Conservation (phyloP, 352 stramenopile genomes). For the Ophiocytium majus region DNA sequence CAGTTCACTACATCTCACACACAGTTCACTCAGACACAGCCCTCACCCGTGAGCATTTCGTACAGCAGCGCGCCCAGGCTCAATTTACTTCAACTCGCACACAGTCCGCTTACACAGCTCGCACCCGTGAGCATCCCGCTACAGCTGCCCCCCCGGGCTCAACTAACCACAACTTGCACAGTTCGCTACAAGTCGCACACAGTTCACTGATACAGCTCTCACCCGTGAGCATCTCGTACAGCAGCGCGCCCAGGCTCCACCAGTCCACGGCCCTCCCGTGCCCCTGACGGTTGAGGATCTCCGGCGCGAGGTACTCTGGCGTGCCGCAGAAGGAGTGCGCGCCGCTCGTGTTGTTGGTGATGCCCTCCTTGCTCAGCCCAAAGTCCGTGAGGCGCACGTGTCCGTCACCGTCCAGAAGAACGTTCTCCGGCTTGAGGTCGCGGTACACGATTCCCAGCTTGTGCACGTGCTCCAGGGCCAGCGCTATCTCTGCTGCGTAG, state of each 20-base stretch:
- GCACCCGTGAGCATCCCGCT: background rate
- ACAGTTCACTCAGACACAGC: too few species aligned
- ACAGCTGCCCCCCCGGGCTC: too few species aligned
- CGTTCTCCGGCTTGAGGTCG: conserved; percentile 96
- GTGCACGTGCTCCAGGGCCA: conserved; percentile 91
- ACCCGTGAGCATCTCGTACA: conserved; percentile 89
- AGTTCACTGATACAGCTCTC: too few species aligned
- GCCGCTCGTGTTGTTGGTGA: conserved; percentile 85
- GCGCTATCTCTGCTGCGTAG: conserved; percentile 93
- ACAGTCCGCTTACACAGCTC: background rate
- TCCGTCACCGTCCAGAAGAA: conserved; percentile 84
- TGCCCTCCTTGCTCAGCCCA: conserved; percentile 94
- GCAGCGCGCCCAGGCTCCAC: conserved; percentile 84
- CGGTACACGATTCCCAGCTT: conserved; percentile 90
- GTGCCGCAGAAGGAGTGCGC: conserved; percentile 96
- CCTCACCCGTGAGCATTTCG: conserved; percentile 69
- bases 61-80: conserved; percentile 72
- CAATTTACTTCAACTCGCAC: conserved; percentile 36
- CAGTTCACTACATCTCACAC: too few species aligned
- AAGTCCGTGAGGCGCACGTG: conserved; percentile 98
- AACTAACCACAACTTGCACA: background rate
- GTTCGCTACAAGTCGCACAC: too few species aligned
- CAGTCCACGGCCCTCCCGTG: conserved; percentile 96
- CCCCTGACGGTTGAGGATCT: conserved; percentile 93
- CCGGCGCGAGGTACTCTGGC: conserved; percentile 96